Evolutionary conservation across 1,139 yeast species (phyloP), one percentile per base, ranked within the genome.

Genomic region (Taphrina wiesneri): DNA sequence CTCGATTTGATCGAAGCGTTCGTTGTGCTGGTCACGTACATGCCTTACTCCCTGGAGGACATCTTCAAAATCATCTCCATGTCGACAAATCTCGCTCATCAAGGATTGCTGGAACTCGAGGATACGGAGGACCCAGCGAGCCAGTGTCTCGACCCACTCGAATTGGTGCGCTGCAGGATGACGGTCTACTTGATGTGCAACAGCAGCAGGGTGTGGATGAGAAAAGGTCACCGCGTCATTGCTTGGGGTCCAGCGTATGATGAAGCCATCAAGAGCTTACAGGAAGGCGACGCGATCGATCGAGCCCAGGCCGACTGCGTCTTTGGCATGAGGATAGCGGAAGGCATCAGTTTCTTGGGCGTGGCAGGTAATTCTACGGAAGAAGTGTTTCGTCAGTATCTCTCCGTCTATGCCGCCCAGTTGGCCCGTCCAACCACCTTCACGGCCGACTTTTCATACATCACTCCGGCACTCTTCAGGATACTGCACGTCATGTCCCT

Each of bases 321-420:
- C 49, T 9, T 45, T 28, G 26, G 26, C 49, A 45, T 45, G 49
- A 19, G 49, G 15, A 45, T 45, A 26, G 25, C 49, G n/a, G 49
- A 45, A n/a, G 49, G 49, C 25, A 45, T 45, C 28, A 45, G 49
- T 45, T 11, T 23, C 28, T n/a, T 45, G 25, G 28, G 49, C n/a
- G 28, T 45, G 28, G 49, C 49, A 7, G 28, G 21, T 13, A 28
- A 23, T 7, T 21, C 49, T 2, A 45, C 49, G 15, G 49, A 45
- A 11, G 49, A 19, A 13, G 49, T 45, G 28, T 45, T 45, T 19
- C 49, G 49, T 21, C 49, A 21, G 11, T 45, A 45, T 6, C 49
- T 45, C 13, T 45, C 49, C n/a, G 49, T 45, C 49, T 45, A 45
- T 23, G 49, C 49, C 49, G 49, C 49, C 25, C 7, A 45, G 49